phyloP scores from a whole-genome alignment of 495 filamentous ascomycete species.

The Podospora didyma region DNA sequence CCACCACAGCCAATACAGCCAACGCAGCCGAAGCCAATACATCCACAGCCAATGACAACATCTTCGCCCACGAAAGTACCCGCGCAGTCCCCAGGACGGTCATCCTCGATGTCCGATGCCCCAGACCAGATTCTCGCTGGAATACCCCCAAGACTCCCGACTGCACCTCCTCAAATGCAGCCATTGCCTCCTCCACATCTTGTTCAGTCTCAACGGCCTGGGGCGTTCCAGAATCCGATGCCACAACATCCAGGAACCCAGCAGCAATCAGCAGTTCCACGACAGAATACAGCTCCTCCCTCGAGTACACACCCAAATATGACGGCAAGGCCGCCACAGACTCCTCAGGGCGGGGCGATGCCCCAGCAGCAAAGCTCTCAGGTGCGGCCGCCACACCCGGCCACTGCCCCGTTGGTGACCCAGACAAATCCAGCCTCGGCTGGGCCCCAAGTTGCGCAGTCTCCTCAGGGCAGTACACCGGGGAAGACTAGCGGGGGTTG shows the following conservation, averaged over 20 bases:
- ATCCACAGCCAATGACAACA: neutral
- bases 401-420: neutral
- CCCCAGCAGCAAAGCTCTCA: conserved; percentile 1
- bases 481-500: conserved; percentile 11
- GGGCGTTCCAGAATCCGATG: neutral
- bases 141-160: neutral
- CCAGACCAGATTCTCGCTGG: neutral
- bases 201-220: neutral
- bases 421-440: conserved; percentile 1
- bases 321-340: neutral
- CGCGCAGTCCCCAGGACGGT: neutral
- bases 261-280: neutral
- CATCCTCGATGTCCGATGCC: neutral
- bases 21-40: neutral
- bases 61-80: neutral
- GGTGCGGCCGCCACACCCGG: conserved; percentile 7
- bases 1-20: neutral
- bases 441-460: conserved; percentile 3
- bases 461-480: neutral
- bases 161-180: neutral
- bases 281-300: neutral
- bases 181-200: neutral
- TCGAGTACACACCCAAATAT: neutral
- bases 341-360: neutral
- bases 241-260: neutral